A percentile compares a stretch with the other conserved stretches of the same genome.
Evolutionary conservation across 1,284 basidiomycete genomes (phyloP).

Genomic region (Apiotrichum mycotoxinovorans): DNA sequence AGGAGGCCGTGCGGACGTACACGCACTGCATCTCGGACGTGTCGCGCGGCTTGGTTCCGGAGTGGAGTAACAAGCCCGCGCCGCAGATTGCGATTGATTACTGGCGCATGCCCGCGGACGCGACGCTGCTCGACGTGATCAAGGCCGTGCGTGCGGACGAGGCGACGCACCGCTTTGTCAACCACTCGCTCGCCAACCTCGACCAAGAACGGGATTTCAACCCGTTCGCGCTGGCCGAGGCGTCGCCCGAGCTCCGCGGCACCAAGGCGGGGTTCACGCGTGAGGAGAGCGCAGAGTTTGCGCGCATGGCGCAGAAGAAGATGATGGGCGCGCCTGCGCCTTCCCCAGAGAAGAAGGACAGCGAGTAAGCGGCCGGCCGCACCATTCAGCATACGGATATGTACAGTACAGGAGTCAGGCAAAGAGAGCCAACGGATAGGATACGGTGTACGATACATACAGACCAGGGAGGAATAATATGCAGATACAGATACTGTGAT

Average conservation of each 20-base stretch:
- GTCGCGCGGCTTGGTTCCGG: conserved; percentile 77
- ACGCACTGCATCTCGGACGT: conserved; percentile 79
- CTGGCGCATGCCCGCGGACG: conserved; percentile 73
- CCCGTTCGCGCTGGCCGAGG: conserved; percentile 86
- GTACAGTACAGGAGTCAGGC: too few species aligned
- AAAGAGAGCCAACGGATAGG: too few species aligned
- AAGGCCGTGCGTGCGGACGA: conserved; percentile 91
- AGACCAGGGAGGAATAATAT: too few species aligned
- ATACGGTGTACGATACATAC: too few species aligned
- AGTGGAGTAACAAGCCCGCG: conserved; percentile 71
- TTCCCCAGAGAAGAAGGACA: too few species aligned
- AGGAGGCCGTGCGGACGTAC: conserved; percentile 89
- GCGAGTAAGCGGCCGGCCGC: too few species aligned
- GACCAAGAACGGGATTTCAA: conserved; percentile 73
- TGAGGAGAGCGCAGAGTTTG: conserved; percentile 61
- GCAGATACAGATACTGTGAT: too few species aligned
- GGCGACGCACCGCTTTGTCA: conserved; percentile 85
- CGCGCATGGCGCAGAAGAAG: conserved; percentile 45
- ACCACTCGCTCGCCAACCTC: conserved; percentile 86
- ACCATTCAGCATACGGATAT: too few species aligned
- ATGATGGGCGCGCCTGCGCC: conserved; percentile 8
- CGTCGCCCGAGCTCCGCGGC: conserved; percentile 76
- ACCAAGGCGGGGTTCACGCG: conserved; percentile 69
- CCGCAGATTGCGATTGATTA: conserved; percentile 88
- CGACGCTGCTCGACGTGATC: conserved; percentile 80